Percentiles rank a stretch among this genome's conserved stretches.
Evolutionary conservation across 495 filamentous ascomycete genomes (phyloP).

Genomic region (Apiosordaria backusii): DNA sequence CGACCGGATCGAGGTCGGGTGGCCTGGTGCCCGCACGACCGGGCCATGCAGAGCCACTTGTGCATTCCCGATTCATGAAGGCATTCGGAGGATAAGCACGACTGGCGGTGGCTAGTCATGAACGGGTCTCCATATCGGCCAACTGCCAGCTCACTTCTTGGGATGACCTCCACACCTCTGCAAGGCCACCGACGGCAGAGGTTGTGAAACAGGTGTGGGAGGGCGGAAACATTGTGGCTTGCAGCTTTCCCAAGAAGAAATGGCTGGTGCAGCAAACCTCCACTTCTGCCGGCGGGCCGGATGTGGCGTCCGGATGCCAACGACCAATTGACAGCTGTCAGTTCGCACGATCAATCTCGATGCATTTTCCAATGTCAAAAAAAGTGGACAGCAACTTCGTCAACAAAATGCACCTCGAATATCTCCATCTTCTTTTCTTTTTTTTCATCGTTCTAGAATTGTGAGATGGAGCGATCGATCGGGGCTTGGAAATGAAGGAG

Average conservation of each 20-base stretch:
- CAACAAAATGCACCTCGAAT: background rate
- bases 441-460: background rate
- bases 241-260: background rate
- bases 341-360: background rate
- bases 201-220: conserved; percentile 1
- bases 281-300: background rate
- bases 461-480: background rate
- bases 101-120: background rate
- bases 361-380: background rate
- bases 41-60: conserved; percentile 4
- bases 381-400: background rate
- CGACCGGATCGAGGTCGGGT: background rate
- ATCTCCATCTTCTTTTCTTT: background rate
- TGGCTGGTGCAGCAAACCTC: no score
- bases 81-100: background rate
- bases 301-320: background rate
- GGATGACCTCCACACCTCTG: background rate
- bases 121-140: background rate
- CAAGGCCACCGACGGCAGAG: background rate
- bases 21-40: background rate
- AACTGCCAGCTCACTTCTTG: background rate
- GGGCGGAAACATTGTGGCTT: background rate
- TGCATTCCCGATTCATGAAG: conserved; percentile 2
- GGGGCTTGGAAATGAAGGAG: background rate
- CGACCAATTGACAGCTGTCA: background rate